These are phyloP conservation scores for Shiraia sp. DNA, from an alignment of 2,329 filamentous ascomycete species.

Conservation along the genomic window DNA sequence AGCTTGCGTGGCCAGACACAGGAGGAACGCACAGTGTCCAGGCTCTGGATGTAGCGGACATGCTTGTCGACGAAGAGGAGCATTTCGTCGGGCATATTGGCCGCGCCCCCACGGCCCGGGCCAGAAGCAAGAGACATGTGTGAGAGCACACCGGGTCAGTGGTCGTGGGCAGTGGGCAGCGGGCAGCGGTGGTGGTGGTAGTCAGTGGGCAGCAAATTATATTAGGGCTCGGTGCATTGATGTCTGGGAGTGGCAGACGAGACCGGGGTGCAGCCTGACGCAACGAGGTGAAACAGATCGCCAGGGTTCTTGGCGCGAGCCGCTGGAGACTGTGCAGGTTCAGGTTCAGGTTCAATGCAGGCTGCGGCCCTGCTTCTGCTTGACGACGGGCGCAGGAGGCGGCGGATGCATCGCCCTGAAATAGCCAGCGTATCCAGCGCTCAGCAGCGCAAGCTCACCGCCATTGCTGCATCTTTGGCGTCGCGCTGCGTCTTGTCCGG, in stretches of 20 bases:
- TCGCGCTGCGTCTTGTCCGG: not conserved
- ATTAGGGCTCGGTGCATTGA: conserved; percentile 5
- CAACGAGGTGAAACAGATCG: conserved; percentile 19
- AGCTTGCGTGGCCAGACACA: conserved; percentile 21
- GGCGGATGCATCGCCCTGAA: no score
- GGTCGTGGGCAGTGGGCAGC: conserved; percentile 3
- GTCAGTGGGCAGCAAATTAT: no score
- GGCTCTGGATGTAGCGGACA: conserved; percentile 88
- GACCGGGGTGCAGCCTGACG: conserved; percentile 8
- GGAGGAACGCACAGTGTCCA: conserved; percentile 72
- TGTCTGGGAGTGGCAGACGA: conserved; percentile 1
- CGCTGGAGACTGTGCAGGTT: no score
- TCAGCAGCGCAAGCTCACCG: no score
- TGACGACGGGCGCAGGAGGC: no score
- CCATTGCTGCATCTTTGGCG: not conserved
- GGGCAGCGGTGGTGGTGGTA: not conserved
- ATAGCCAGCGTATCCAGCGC: no score
- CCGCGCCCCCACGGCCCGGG: conserved; percentile 56
- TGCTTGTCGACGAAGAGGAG: conserved; percentile 67
- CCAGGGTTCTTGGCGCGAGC: conserved; percentile 16
- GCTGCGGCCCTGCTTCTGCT: no score
- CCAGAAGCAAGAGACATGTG: conserved; percentile 65
- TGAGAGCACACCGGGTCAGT: not conserved
- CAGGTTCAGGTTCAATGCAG: no score
- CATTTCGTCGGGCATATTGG: conserved; percentile 50